Conservation (phyloP, 345 rosid genomes). For the Corchorus capsularis region DNA sequence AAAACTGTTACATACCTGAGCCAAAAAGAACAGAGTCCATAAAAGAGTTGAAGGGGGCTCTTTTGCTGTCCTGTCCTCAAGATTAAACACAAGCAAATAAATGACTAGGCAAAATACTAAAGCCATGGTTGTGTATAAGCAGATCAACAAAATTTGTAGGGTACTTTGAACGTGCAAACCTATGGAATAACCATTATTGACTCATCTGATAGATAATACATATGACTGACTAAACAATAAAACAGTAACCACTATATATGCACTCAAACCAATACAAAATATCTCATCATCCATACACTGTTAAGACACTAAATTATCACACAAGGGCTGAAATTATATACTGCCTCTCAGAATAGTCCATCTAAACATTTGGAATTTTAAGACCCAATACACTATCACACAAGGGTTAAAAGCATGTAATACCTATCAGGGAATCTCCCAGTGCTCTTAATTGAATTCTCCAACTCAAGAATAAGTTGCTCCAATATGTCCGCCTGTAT, state of each 20-base stretch:
- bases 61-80: conserved; percentile 66
- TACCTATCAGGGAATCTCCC: conserved; percentile 89
- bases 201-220: not conserved
- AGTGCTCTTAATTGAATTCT: conserved; percentile 65
- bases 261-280: not conserved
- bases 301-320: not conserved
- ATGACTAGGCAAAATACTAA: conserved; percentile 13
- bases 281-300: not conserved
- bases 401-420: conserved; percentile 17
- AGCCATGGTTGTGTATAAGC: not conserved
- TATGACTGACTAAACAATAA: not conserved
- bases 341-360: conserved; percentile 67
- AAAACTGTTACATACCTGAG: conserved; percentile 66
- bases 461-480: conserved; percentile 80
- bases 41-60: conserved; percentile 94
- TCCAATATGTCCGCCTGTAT: conserved; percentile 86
- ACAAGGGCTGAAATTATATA: conserved; percentile 18
- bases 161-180: not conserved
- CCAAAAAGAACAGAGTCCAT: conserved; percentile 92
- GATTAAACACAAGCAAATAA: conserved; percentile 18
- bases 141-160: not conserved
- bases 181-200: not conserved
- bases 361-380: not conserved
- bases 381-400: conserved; percentile 11
- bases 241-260: not conserved